Percentiles rank a stretch among this genome's conserved stretches.
Conservation (phyloP, 1,284 basidiomycete species). For the Tylopilus orsonianus region DNA sequence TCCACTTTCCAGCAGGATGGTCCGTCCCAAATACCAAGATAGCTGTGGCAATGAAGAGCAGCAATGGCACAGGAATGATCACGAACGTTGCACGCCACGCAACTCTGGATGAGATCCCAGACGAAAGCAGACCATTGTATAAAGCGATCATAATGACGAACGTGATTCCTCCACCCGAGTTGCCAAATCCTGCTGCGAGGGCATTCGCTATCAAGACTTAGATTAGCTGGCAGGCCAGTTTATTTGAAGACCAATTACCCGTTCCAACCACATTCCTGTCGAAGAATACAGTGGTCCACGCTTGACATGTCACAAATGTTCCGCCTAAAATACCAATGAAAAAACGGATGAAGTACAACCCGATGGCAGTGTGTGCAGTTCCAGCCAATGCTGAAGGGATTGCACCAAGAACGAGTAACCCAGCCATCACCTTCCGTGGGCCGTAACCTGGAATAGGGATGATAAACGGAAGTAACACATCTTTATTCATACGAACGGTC, state of each 20-base stretch:
- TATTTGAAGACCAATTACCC: slow-evolving; percentile 11
- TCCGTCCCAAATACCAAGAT: slow-evolving; percentile 57
- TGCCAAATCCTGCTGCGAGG: slow-evolving; percentile 54
- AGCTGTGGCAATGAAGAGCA: slow-evolving; percentile 46
- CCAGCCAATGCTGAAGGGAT: slow-evolving; percentile 66
- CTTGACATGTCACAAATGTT: slow-evolving; percentile 58
- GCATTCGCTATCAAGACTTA: slow-evolving; percentile 41
- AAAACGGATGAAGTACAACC: slow-evolving; percentile 43
- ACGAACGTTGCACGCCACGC: slow-evolving; percentile 62
- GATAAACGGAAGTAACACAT: neutral
- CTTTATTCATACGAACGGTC: slow-evolving; percentile 42
- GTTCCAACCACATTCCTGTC: slow-evolving; percentile 61
- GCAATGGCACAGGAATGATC: slow-evolving; percentile 57
- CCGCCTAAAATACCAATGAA: slow-evolving; percentile 53
- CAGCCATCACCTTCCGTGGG: slow-evolving; percentile 62
- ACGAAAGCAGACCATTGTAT: slow-evolving; percentile 43
- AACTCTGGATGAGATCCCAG: slow-evolving; percentile 43
- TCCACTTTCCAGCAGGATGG: slow-evolving; percentile 62
- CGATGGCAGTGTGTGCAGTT: slow-evolving; percentile 42
- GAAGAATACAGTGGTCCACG: slow-evolving; percentile 62
- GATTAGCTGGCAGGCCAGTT: neutral
- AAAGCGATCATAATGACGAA: slow-evolving; percentile 62
- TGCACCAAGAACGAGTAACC: slow-evolving; percentile 56
- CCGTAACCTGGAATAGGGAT: slow-evolving; percentile 40
- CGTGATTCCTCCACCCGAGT: slow-evolving; percentile 51